Base-by-base conservation (phyloP, 2,329 filamentous ascomycete species). In the Penicillium sp. region DNA sequence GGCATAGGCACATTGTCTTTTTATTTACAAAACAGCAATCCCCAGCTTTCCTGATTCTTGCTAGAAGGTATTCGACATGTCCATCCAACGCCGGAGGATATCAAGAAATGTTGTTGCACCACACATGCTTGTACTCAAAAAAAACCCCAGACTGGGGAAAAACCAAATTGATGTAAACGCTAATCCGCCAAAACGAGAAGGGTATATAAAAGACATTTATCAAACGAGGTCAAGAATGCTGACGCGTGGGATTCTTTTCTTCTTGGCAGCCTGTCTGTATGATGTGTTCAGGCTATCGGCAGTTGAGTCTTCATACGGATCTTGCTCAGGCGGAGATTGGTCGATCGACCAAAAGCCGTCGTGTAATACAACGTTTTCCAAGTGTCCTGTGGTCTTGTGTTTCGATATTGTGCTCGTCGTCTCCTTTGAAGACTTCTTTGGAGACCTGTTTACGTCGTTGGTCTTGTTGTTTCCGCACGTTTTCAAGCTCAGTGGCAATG, bases 211-310 rank as follows among this genome's bases (percentile, higher is more conserved):
- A 34, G 13, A 16, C 16, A 32, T 57, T 47, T 63, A 55, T 46
- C 20, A 34, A 51, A 53, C 66, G 59, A 74, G 57, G 56, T 74
- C 71, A 45, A 74, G 16, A 32, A 74, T 64, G 60, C 72, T 73
- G 18, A 73, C 71, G 32, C 72, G 70, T 24, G 67, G 47, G 24
- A 72, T 57, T 13, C 68, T 60, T 56, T 74, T 72, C 56, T 68
- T 69, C 32, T 66, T 64, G 29, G 34, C 22, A 29, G 42, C 20
- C 54, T 51, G 46, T 37, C 47, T 52, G 43, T 16, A 22, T 10
- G 50, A 31, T 44, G 35, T 50, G 14, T 13, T 20, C 24, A 58
- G 39, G 4, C n/a, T 18, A 13, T 55, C 42, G 37, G 50, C 44
- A 55, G 47, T 31, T 47, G 50, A 22, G 55, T 18, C 38, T 55